Evolutionary conservation across 176 grass and related monocot species (phyloP).

Genomic region (Oryza officinalis): DNA sequence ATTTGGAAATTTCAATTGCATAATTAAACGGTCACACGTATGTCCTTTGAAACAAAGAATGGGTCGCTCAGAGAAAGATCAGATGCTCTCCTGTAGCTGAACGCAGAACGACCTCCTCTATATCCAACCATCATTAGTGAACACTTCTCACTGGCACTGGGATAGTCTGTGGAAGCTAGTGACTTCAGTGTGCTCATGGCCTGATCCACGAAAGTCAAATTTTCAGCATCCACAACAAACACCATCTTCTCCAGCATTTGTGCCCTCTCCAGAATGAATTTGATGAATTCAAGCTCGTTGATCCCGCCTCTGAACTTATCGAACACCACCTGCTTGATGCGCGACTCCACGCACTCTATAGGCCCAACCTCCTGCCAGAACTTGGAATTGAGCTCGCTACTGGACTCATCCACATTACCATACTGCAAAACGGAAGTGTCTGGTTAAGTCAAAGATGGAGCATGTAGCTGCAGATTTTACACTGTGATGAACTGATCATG

Average conservation of each 20-base stretch:
- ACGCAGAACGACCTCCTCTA: background rate
- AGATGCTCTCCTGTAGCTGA: conserved; percentile 30
- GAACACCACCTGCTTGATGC: conserved; percentile 32
- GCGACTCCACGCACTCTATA: conserved; percentile 18
- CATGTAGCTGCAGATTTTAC: background rate
- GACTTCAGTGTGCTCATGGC: background rate
- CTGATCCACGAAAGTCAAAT: background rate
- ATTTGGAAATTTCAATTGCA: too few species aligned
- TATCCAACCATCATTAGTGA: background rate
- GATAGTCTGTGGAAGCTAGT: background rate
- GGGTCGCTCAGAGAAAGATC: conserved; percentile 43
- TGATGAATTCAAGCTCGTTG: conserved; percentile 26
- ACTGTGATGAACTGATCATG: background rate
- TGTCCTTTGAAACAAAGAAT: background rate
- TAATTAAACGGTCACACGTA: too few species aligned
- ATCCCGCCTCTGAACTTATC: background rate
- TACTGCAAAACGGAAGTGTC: conserved; percentile 14
- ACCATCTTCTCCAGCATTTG: conserved; percentile 20
- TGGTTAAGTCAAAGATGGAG: background rate
- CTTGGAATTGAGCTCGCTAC: background rate
- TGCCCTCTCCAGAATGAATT: conserved; percentile 24
- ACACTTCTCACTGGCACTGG: background rate
- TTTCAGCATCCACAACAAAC: background rate
- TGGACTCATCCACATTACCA: background rate
- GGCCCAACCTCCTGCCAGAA: conserved; percentile 3